Evolutionary conservation across 2,329 filamentous ascomycete species (phyloP).

Genomic region (Penicillium verrucosum): DNA sequence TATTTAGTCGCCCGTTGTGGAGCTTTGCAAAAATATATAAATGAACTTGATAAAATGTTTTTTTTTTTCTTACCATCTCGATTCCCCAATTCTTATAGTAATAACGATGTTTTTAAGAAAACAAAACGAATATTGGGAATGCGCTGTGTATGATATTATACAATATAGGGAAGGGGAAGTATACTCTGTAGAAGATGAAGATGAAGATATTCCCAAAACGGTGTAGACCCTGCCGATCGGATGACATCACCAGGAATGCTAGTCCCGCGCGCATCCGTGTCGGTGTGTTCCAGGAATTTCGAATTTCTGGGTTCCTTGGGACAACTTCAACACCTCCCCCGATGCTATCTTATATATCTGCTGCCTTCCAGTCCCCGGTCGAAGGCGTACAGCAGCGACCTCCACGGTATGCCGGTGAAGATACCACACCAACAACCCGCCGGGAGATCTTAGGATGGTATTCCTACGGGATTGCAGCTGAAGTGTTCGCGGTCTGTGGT

Average conservation of each 20-base stretch:
- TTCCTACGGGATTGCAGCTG: conserved; percentile 87
- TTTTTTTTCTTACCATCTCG: too few species aligned
- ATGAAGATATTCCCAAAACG: background rate
- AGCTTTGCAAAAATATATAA: too few species aligned
- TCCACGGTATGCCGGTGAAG: conserved; percentile 71
- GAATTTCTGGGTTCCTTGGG: background rate
- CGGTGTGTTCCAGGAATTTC: background rate
- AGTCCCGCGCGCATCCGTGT: conserved; percentile 11
- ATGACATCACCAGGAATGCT: conserved; percentile 5
- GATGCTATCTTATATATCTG: conserved; percentile 21
- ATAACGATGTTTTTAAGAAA: too few species aligned
- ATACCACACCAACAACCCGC: conserved; percentile 74
- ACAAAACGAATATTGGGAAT: background rate
- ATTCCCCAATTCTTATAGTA: too few species aligned
- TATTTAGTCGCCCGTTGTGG: too few species aligned
- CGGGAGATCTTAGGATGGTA: conserved; percentile 90
- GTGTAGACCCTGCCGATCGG: background rate
- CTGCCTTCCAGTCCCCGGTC: conserved; percentile 16
- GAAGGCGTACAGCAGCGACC: conserved; percentile 27
- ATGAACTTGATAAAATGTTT: too few species aligned
- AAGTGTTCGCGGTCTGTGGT: conserved; percentile 89
- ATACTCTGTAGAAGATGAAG: background rate
- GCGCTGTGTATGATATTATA: background rate
- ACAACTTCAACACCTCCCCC: conserved; percentile 1
- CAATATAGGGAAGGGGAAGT: background rate